These are phyloP conservation scores for Inonotus hispidus DNA, from an alignment of 1,284 basidiomycete species.

Conservation along the genomic window DNA sequence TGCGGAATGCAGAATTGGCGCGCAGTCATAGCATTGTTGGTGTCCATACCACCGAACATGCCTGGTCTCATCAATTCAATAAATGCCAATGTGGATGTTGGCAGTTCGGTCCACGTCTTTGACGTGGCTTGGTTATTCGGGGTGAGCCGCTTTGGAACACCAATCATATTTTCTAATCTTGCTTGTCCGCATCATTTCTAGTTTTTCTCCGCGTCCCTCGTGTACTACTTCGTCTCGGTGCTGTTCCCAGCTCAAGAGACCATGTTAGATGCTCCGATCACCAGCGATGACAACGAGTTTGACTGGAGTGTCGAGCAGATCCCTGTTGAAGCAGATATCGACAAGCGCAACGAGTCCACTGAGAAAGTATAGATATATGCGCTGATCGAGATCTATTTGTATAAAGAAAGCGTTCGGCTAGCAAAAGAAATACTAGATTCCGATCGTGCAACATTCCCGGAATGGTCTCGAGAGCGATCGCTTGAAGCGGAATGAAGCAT, in stretches of 20 bases:
- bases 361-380: background rate
- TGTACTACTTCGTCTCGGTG: conserved; percentile 48
- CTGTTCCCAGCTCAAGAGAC: conserved; percentile 57
- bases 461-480: no score
- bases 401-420: background rate
- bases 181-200: conserved; percentile 19
- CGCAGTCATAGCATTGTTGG: conserved; percentile 55
- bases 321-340: background rate
- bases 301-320: conserved; percentile 11
- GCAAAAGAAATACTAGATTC: background rate
- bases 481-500: no score
- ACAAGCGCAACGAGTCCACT: background rate
- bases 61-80: conserved; percentile 67
- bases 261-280: conserved; percentile 43
- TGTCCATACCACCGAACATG: conserved; percentile 58
- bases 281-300: conserved; percentile 12
- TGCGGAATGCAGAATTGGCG: conserved; percentile 57
- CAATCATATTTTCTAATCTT: background rate
- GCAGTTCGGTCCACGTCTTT: conserved; percentile 48
- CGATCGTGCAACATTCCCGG: no score
- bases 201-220: conserved; percentile 36
- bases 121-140: conserved; percentile 70
- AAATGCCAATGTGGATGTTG: conserved; percentile 50
- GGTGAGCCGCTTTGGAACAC: conserved; percentile 35
- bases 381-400: background rate